Evolutionary conservation across 1,284 basidiomycete species (phyloP), one percentile per base, ranked within the genome.

Genomic region (Pseudozyma tsukubaensis): DNA sequence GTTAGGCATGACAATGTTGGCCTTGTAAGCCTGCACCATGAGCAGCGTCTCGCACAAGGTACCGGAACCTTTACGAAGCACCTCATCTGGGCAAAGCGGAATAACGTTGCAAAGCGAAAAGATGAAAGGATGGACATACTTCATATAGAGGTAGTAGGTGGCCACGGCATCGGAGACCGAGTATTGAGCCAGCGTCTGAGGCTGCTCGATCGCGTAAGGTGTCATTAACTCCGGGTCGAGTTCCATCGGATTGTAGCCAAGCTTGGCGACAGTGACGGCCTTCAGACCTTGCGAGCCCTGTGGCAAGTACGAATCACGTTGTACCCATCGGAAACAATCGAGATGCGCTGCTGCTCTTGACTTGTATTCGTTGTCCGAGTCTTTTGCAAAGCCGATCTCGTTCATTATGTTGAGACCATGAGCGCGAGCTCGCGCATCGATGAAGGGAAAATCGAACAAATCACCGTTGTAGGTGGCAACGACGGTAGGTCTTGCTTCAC

Each of bases 271-370:
- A 0, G 97, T 99, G 35, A 99, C 97, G 0, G 97, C 97, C 83
- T 99, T 99, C 83, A 99, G 88, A 82, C 97, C 97, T 85, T 99
- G 97, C 87, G 92, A 94, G 36, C 97, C 97, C 86, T 99, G 97
- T 0, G 97, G 97, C 7, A 99, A 87, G 84, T 99, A 99, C n/a
- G 95, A 98, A 86, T 99, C 97, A 48, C 97, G 92, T 86, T 99
- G 99, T 56, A 99, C 97, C 97, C 97, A 99, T 81, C 96, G 90
- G 88, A 98, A 99, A 85, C 94, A 97, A 84, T 99, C 97, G 94
- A 99, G 97, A 85, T 99, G 97, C 39, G 92, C 93, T 78, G 94
- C 96, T n/a, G 89, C 90, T 10, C 93, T 88, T 76, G 91, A 92
- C 87, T 99, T 98, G 88, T 91, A 99, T 85, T 99, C 97, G 65